phyloP scores from a whole-genome alignment of 2,329 filamentous ascomycete genomes.

The Neopestalotiopsis clavispora region DNA sequence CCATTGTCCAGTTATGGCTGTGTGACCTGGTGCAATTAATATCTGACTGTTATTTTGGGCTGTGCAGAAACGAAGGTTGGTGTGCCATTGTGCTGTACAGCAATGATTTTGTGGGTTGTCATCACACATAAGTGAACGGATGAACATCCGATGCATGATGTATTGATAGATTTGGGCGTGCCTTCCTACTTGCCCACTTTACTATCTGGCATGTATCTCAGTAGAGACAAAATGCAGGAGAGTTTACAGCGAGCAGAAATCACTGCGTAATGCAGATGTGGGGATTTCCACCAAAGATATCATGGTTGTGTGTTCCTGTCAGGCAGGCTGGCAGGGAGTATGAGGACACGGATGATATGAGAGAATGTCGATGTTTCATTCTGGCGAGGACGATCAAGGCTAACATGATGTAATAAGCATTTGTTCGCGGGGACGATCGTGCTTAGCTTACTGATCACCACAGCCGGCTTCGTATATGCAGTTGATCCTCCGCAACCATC shows the following conservation, averaged over 20 bases:
- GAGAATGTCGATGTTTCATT: not conserved
- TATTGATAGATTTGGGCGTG: not conserved
- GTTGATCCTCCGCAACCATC: not conserved
- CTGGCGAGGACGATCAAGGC: not conserved
- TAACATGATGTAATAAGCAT: not conserved
- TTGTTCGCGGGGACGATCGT: not conserved
- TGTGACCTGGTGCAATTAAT: not conserved
- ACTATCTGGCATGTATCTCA: too few relatives aligned
- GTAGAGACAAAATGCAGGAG: too few relatives aligned
- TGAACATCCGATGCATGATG: not conserved
- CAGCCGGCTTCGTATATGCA: not conserved
- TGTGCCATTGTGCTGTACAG: not conserved
- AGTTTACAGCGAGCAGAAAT: not conserved
- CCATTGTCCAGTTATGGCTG: not conserved
- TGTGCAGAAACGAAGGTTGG: not conserved
- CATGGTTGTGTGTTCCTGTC: not conserved
- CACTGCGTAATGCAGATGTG: not conserved
- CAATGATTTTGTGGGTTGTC: not conserved
- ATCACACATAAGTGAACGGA: not conserved
- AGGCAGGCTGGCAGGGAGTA: not conserved
- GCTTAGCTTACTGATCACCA: conserved; percentile 2
- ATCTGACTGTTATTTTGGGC: not conserved
- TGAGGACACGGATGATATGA: not conserved
- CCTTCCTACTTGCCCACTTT: too few relatives aligned
- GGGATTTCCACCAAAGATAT: not conserved